A percentile compares a stretch with the other conserved stretches of the same genome.
Evolutionary conservation across 2,329 filamentous ascomycete species (phyloP).

Genomic region (Aspergillus floridensis): DNA sequence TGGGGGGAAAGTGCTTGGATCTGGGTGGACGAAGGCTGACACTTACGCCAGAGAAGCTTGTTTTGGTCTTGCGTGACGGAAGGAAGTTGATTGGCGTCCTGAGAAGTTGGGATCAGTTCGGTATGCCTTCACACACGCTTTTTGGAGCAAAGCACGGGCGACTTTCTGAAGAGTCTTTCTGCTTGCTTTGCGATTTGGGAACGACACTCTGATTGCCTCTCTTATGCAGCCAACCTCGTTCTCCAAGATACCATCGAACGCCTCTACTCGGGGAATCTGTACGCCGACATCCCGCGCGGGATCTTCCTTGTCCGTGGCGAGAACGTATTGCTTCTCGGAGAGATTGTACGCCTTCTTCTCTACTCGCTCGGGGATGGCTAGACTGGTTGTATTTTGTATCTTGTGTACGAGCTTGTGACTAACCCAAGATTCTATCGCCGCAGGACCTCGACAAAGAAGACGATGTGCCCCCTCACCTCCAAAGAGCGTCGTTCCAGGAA

Average conservation of each 20-base stretch:
- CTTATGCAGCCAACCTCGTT: slow-evolving; percentile 78
- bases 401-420: not conserved
- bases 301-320: slow-evolving; percentile 92
- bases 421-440: not conserved
- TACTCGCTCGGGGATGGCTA: not conserved
- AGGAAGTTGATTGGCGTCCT: slow-evolving; percentile 90
- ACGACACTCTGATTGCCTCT: not conserved
- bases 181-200: too few species aligned
- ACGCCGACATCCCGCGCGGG: slow-evolving; percentile 80
- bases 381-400: not conserved
- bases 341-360: slow-evolving; percentile 60
- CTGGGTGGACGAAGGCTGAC: not conserved
- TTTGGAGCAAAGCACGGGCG: too few species aligned
- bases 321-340: slow-evolving; percentile 92
- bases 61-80: slow-evolving; percentile 87
- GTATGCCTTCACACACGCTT: slow-evolving; percentile 51
- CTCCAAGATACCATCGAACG: slow-evolving; percentile 90
- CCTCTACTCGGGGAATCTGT: slow-evolving; percentile 71
- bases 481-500: slow-evolving; percentile 63
- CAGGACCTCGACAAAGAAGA: slow-evolving; percentile 92
- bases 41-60: slow-evolving; percentile 75
- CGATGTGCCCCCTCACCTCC: slow-evolving; percentile 69
- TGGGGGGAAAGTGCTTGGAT: not conserved
- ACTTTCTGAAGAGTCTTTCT: too few species aligned
- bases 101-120: slow-evolving; percentile 96